A percentile compares a stretch with the other conserved stretches of the same genome.
Evolutionary conservation across 2,329 filamentous ascomycete species (phyloP).

Genomic region (Zymoseptoria ardabiliae): DNA sequence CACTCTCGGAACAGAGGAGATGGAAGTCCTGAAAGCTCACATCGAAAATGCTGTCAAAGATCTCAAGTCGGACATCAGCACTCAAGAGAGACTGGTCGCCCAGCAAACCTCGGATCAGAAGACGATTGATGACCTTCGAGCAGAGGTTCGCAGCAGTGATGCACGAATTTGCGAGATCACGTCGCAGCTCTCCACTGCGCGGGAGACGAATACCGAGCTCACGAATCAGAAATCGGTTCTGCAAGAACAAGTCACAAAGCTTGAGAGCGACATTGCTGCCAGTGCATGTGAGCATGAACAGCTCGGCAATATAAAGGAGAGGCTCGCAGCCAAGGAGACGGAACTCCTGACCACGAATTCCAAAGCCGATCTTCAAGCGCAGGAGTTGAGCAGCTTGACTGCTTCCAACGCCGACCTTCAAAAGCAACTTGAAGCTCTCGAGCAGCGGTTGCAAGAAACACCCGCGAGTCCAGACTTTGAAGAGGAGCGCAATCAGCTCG

Average conservation of each 20-base stretch:
- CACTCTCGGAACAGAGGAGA: background rate
- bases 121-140: conserved; percentile 10
- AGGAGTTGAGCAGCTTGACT: conserved; percentile 1
- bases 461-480: conserved; percentile 1
- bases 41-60: conserved; percentile 14
- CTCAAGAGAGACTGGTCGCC: conserved; percentile 12
- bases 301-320: conserved; percentile 1
- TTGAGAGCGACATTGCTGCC: conserved; percentile 1
- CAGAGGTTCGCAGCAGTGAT: conserved; percentile 10
- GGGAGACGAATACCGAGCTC: conserved; percentile 3
- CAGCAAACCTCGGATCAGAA: conserved; percentile 13
- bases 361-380: background rate
- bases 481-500: conserved; percentile 1
- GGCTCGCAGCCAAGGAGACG: conserved; percentile 3
- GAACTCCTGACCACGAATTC: conserved; percentile 2
- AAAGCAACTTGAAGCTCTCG: conserved; percentile 1
- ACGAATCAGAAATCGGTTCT: conserved; percentile 5
- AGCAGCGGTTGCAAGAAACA: conserved; percentile 1
- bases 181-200: conserved; percentile 2
- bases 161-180: conserved; percentile 1
- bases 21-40: conserved; percentile 3
- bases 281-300: background rate
- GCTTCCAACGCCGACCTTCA: conserved; percentile 1
- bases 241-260: conserved; percentile 2
- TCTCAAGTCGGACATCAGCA: conserved; percentile 14